Conservation (phyloP, 2,329 filamentous ascomycete genomes). For the Arthrobotrys sphaeroides region DNA sequence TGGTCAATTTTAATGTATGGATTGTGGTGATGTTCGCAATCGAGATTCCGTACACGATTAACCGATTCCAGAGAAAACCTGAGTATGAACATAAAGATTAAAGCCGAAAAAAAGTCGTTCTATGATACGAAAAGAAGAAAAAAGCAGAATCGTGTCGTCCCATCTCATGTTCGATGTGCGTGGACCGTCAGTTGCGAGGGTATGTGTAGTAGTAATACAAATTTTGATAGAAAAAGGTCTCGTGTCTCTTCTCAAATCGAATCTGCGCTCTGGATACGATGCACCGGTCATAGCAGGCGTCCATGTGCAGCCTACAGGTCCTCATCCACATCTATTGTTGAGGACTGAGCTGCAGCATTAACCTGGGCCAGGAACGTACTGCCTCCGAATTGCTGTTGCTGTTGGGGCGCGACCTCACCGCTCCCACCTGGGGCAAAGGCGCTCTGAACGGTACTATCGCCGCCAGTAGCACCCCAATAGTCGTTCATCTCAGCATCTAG, state of each 20-base stretch:
- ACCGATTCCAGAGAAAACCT: not conserved
- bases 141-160: not conserved
- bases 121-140: not conserved
- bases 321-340: conserved; percentile 43
- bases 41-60: too few relatives aligned
- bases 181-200: not conserved
- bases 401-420: conserved; percentile 14
- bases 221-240: not conserved
- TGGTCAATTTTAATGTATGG: too few relatives aligned
- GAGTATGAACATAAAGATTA: too few relatives aligned
- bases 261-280: not conserved
- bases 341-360: conserved; percentile 22
- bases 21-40: too few relatives aligned
- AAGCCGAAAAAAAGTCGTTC: not conserved
- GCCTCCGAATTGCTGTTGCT: conserved; percentile 19
- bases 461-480: conserved; percentile 71
- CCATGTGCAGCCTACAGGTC: conserved; percentile 21
- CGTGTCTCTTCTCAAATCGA: not conserved
- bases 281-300: not conserved
- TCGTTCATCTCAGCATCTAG: conserved; percentile 97
- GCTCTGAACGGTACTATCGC: conserved; percentile 20
- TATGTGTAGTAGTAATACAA: conserved; percentile 17
- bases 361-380: conserved; percentile 19
- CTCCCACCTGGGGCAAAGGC: conserved; percentile 40
- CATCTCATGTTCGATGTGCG: conserved; percentile 6